Evolutionary conservation across 257 asterid species (phyloP).

Genomic region (Fraxinus pennsylvanica): DNA sequence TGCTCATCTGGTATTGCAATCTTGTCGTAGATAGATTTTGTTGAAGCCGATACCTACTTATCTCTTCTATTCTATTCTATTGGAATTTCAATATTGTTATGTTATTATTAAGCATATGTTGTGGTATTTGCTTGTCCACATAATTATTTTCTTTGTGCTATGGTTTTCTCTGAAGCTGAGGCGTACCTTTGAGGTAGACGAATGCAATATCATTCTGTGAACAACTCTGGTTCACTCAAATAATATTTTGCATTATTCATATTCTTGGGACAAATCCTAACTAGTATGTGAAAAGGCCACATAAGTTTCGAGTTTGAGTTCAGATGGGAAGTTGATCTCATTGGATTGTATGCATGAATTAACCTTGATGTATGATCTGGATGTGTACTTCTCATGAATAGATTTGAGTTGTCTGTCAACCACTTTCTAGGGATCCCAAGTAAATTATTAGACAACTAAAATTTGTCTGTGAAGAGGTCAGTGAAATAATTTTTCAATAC

Average conservation of each 20-base stretch:
- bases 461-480: background rate
- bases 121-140: background rate
- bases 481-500: background rate
- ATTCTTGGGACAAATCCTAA: background rate
- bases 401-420: constrained; percentile 2
- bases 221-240: background rate
- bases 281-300: constrained; percentile 6
- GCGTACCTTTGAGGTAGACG: background rate
- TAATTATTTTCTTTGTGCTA: background rate
- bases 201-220: background rate
- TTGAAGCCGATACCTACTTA: background rate
- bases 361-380: background rate
- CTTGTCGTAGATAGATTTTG: constrained; percentile 9
- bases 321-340: constrained; percentile 11
- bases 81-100: constrained; percentile 13
- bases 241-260: background rate
- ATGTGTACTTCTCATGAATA: background rate
- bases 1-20: constrained; percentile 67
- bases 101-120: background rate
- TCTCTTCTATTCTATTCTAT: background rate
- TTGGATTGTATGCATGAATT: background rate
- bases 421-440: background rate
- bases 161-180: background rate
- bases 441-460: constrained; percentile 5
- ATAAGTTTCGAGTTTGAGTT: background rate